Evolutionary conservation across 352 stramenopile genomes (phyloP).

Genomic region (Nothophytophthora sp.): DNA sequence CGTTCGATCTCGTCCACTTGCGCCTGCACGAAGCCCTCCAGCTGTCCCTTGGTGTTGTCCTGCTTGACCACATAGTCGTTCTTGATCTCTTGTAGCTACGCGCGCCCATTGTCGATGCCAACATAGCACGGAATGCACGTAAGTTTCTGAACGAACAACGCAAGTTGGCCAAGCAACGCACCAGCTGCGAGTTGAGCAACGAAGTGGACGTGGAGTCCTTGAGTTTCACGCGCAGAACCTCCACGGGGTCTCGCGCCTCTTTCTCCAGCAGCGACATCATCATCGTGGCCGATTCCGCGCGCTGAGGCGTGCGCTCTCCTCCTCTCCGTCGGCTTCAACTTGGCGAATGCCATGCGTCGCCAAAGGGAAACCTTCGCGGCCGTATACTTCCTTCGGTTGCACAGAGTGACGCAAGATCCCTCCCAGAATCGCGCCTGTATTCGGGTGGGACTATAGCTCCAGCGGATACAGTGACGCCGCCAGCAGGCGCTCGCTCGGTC

Average conservation of each 20-base stretch:
- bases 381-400: slow-evolving; percentile 2
- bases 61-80: slow-evolving; percentile 75
- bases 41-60: slow-evolving; percentile 70
- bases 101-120: no score
- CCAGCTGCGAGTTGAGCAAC: slow-evolving; percentile 81
- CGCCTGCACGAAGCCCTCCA: slow-evolving; percentile 71
- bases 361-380: not conserved
- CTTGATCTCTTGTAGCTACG: slow-evolving; percentile 84
- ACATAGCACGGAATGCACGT: not conserved
- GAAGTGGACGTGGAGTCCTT: slow-evolving; percentile 84
- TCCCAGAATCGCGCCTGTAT: not conserved
- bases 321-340: no score
- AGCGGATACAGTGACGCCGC: no score
- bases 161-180: slow-evolving; percentile 33
- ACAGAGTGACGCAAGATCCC: not conserved
- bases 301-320: no score
- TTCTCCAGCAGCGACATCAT: slow-evolving; percentile 88
- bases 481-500: no score
- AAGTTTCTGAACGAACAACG: no score
- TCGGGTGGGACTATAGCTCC: no score
- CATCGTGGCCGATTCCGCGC: slow-evolving; percentile 5
- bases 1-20: slow-evolving; percentile 88
- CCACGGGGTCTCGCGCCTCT: slow-evolving; percentile 78
- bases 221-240: slow-evolving; percentile 80
- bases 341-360: not conserved